These are phyloP conservation scores for Senna siamea DNA, from an alignment of 306 rosid genomes.

Conservation along the genomic window DNA sequence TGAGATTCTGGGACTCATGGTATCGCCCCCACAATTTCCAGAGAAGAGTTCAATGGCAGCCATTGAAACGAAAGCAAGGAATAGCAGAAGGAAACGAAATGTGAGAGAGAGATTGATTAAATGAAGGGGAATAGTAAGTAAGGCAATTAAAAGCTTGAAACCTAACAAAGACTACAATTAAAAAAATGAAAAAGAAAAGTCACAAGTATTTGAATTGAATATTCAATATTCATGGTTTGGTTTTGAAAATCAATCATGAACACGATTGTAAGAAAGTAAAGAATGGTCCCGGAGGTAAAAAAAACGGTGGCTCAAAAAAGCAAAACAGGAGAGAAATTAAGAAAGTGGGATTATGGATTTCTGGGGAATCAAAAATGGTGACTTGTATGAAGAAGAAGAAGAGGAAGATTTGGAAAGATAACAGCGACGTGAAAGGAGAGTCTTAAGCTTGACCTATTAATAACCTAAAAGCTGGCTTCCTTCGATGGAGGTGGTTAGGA, in stretches of 20 bases:
- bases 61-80: conserved; percentile 55
- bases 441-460: conserved; percentile 14
- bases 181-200: conserved; percentile 35
- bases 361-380: no score
- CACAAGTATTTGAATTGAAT: no score
- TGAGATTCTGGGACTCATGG: conserved; percentile 79
- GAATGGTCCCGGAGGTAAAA: no score
- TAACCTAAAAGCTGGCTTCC: conserved; percentile 2
- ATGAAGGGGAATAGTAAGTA: no score
- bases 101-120: neutral
- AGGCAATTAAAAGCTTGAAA: conserved; percentile 40
- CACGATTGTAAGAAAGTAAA: no score
- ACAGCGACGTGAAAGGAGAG: conserved; percentile 33
- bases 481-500: conserved; percentile 28
- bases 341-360: no score
- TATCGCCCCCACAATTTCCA: conserved; percentile 46
- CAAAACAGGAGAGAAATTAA: no score
- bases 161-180: conserved; percentile 38
- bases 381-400: conserved; percentile 31
- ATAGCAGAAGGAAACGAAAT: neutral
- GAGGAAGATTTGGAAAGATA: neutral
- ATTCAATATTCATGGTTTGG: no score
- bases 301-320: no score
- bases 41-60: conserved; percentile 58
- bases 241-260: no score